A percentile compares a stretch with the other conserved stretches of the same genome.
These are phyloP conservation scores for Aspergillus felis DNA, from an alignment of 2,329 filamentous ascomycete species.

Conservation along the genomic window DNA sequence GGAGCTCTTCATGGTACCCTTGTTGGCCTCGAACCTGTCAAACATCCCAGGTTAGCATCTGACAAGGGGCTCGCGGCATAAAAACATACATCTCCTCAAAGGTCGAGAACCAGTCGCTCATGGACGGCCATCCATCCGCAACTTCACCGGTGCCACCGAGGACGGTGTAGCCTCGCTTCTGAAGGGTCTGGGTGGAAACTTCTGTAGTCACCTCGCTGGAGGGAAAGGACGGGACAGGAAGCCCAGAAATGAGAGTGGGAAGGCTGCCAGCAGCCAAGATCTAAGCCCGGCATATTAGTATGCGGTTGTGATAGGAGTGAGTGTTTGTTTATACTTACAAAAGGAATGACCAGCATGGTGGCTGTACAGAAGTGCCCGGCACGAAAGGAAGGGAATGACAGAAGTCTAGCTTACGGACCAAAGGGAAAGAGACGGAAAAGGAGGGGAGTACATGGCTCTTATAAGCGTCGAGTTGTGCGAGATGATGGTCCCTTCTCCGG, in stretches of 20 bases:
- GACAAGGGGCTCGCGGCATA: not conserved
- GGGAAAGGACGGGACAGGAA: conserved; percentile 21
- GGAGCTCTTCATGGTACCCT: conserved; percentile 8
- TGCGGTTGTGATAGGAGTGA: not conserved
- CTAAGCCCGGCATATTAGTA: conserved; percentile 2
- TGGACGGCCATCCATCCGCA: conserved; percentile 24
- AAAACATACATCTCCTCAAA: conserved; percentile 22
- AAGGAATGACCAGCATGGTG: conserved; percentile 10
- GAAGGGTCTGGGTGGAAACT: conserved; percentile 1
- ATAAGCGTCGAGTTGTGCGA: too few species aligned
- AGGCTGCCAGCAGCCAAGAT: conserved; percentile 31
- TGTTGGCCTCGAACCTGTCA: conserved; percentile 13
- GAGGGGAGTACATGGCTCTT: not conserved
- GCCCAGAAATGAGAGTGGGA: conserved; percentile 23
- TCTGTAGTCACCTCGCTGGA: conserved; percentile 4
- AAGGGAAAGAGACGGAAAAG: not conserved
- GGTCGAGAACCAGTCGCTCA: conserved; percentile 15
- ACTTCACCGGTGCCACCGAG: conserved; percentile 18
- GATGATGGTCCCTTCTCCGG: too few species aligned
- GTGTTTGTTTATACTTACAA: not conserved
- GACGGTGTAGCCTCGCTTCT: conserved; percentile 10
- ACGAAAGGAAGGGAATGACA: conserved; percentile 8
- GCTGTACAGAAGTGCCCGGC: conserved; percentile 2
- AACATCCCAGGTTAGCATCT: not conserved
- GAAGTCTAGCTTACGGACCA: conserved; percentile 5